phyloP scores from a whole-genome alignment of 2,329 filamentous ascomycete genomes.

The Pezicula rhizophila region DNA sequence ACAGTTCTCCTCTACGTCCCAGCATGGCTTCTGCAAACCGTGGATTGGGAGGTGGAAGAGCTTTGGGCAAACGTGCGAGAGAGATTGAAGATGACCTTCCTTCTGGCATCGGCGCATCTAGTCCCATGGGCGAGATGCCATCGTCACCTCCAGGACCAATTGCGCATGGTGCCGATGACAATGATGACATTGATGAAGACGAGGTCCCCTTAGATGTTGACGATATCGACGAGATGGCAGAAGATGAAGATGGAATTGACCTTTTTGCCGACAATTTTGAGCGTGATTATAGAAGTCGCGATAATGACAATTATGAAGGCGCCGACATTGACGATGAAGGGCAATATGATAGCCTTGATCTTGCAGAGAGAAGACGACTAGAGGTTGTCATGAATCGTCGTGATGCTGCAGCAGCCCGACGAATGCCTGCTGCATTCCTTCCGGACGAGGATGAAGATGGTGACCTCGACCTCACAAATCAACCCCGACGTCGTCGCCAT shows the following conservation, averaged over 20 bases:
- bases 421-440: constrained; percentile 67
- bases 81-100: constrained; percentile 58
- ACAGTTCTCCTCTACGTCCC: constrained; percentile 74
- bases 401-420: constrained; percentile 64
- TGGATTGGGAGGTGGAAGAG: constrained; percentile 45
- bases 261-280: constrained; percentile 70
- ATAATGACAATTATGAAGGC: constrained; percentile 64
- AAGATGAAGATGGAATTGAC: constrained; percentile 76
- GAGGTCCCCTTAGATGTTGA: constrained; percentile 69
- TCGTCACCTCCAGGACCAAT: constrained; percentile 59
- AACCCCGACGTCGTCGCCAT: constrained; percentile 78
- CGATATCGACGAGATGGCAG: constrained; percentile 74
- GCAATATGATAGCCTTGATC: constrained; percentile 65
- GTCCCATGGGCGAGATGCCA: constrained; percentile 47
- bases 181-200: constrained; percentile 63
- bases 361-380: constrained; percentile 60
- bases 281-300: constrained; percentile 61
- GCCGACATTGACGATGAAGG: constrained; percentile 72
- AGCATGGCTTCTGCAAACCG: constrained; percentile 81
- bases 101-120: constrained; percentile 46
- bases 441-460: constrained; percentile 80
- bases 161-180: constrained; percentile 60
- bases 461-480: constrained; percentile 76
- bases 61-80: constrained; percentile 56
- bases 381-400: constrained; percentile 69